Conservation (phyloP, 2,329 filamentous ascomycete species). For the Neopestalotiopsis sp. region DNA sequence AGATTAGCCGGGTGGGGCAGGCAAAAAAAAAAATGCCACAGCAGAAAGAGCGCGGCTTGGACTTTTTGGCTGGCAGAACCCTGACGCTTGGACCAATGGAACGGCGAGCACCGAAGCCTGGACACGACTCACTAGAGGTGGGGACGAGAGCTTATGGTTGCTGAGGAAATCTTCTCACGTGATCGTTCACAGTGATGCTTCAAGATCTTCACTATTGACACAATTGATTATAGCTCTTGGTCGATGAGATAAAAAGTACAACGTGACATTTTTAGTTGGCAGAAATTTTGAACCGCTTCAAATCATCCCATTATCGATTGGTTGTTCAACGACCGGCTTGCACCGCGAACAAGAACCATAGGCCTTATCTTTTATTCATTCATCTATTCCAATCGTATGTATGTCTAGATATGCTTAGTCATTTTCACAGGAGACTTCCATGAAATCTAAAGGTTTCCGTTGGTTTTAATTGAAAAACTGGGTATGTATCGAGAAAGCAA, state of each 20-base stretch:
- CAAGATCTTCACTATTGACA: background rate
- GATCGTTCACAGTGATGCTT: background rate
- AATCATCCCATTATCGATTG: too few species aligned
- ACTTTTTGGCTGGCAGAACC: conserved; percentile 3
- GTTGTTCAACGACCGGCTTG: too few species aligned
- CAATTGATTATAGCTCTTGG: background rate
- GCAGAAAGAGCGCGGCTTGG: background rate
- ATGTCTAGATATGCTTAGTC: too few species aligned
- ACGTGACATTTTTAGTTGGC: too few species aligned
- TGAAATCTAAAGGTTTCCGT: too few species aligned
- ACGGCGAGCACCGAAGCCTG: background rate
- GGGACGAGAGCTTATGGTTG: background rate
- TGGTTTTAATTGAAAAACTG: too few species aligned
- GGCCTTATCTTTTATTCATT: too few species aligned
- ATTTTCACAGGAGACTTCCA: too few species aligned
- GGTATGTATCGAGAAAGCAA: background rate
- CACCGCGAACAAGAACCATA: too few species aligned
- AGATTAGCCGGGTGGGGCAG: conserved; percentile 28
- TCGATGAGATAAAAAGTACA: background rate
- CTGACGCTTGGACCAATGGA: conserved; percentile 10
- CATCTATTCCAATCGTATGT: too few species aligned
- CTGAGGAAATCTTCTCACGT: background rate
- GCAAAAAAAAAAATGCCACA: background rate
- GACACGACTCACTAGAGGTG: background rate
- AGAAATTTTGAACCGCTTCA: too few species aligned